A percentile compares a stretch with the other conserved stretches of the same genome.
phyloP scores from a whole-genome alignment of 805 yeast species.

The Blastobotrys peoriensis region DNA sequence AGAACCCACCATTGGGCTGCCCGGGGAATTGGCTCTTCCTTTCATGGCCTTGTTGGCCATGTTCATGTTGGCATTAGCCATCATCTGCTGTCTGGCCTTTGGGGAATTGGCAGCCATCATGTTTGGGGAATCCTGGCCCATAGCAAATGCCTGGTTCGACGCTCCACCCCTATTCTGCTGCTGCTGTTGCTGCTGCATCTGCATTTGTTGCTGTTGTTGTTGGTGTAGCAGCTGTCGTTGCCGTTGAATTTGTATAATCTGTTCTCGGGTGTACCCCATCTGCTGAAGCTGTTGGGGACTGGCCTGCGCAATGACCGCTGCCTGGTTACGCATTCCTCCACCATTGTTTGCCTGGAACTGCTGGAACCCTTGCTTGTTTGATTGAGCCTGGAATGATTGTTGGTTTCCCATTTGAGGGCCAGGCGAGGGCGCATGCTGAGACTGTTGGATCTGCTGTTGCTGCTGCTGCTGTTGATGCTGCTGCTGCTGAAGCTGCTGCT shows the following conservation, averaged over 20 bases:
- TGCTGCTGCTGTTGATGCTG: slow-evolving; percentile 27
- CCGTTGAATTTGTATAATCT: slow-evolving; percentile 5
- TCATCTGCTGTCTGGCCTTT: neutral
- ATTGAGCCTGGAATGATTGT: slow-evolving; percentile 25
- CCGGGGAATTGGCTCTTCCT: neutral
- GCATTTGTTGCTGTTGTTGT: slow-evolving; percentile 2
- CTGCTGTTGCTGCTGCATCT: slow-evolving; percentile 3
- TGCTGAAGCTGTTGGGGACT: slow-evolving; percentile 1
- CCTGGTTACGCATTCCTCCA: slow-evolving; percentile 1
- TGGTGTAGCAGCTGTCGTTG: slow-evolving; percentile 5
- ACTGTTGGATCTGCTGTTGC: slow-evolving; percentile 26
- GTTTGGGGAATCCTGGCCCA: slow-evolving; percentile 1
- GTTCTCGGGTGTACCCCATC: slow-evolving; percentile 3
- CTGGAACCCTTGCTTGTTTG: neutral
- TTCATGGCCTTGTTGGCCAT: neutral
- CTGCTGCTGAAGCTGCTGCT: slow-evolving; percentile 20
- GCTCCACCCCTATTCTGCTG: slow-evolving; percentile 3
- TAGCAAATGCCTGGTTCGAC: neutral
- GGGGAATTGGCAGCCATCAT: slow-evolving; percentile 5
- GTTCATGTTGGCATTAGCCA: neutral
- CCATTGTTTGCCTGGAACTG: slow-evolving; percentile 3
- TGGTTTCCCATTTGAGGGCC: slow-evolving; percentile 21
- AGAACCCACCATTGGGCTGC: neutral
- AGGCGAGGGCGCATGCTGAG: slow-evolving; percentile 21
- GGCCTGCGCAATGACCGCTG: slow-evolving; percentile 1